Evolutionary conservation across 345 rosid species (phyloP), one percentile per base, ranked within the genome.

Genomic region (Draba incana): DNA sequence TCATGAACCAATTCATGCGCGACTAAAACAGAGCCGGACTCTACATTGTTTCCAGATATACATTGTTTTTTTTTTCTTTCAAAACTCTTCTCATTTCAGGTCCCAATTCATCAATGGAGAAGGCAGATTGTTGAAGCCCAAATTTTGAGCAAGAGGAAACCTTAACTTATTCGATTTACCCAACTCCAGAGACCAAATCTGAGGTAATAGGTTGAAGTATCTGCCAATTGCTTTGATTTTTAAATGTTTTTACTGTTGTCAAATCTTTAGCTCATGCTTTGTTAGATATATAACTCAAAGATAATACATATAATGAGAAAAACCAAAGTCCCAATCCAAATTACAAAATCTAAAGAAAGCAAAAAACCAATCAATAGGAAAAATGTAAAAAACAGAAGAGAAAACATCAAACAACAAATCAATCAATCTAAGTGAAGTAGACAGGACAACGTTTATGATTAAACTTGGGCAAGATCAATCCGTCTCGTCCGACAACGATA

Each of bases 71-170:
- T 53, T 52, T 3, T n/a, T 33, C 58, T 59, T 39, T 48, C 54
- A n/a, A 62, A 43, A 52, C 23, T 53, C 24, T 50, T 43, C 6
- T 16, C 3, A 31, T 16, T 71, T 47, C 82, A 91, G 97, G 88
- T 88, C 44, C 95, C 95, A 3, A 75, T 86, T 64, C 81, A 65
- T 50, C 77, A 79, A 64, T 88, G 95, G 95, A 76, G 88, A 75
- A 90, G 88, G 78, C 88, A 82, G 80, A 74, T 91, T 65, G 87
- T 12, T 0, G 48, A 71, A 54, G 69, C 62, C 8, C 35, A 62
- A 57, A 25, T 71, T 6, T 62, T 31, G 14, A 71, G 68, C 12
- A 62, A 44, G 69, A 54, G 41, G 62, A 71, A 71, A 33, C 41
- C 62, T 4, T 71, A 71, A 46, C 47, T 60, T 38, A 14, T 7